These are phyloP conservation scores for Cochlearia excelsa DNA, from an alignment of 345 rosid species.

Conservation along the genomic window DNA sequence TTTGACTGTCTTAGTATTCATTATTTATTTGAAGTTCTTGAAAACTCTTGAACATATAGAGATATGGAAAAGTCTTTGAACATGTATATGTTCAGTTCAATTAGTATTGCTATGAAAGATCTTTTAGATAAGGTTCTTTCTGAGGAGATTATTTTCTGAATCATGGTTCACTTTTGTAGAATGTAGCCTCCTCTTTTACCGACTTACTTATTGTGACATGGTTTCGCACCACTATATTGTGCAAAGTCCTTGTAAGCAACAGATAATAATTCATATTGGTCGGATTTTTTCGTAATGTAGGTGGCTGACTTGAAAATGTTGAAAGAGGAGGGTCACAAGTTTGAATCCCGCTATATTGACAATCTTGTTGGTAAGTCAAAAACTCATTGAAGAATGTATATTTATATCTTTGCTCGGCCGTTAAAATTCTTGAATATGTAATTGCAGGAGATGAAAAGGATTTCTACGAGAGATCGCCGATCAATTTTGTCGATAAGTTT, in stretches of 20 bases:
- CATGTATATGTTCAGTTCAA: neutral
- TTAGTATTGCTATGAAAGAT: neutral
- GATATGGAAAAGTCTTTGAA: neutral
- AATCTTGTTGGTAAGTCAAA: constrained; percentile 80
- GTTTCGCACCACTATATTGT: neutral
- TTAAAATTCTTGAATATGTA: constrained; percentile 21
- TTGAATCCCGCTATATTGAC: constrained; percentile 82
- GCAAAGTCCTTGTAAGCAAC: constrained; percentile 6
- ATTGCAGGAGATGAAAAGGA: constrained; percentile 67
- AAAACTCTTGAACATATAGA: neutral
- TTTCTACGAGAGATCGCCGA: constrained; percentile 76
- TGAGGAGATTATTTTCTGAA: constrained; percentile 2
- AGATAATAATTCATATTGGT: neutral
- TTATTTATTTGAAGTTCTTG: constrained; percentile 6
- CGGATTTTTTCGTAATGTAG: constrained; percentile 41
- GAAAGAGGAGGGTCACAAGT: constrained; percentile 82
- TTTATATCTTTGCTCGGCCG: constrained; percentile 9
- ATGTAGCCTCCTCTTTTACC: neutral
- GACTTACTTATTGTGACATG: neutral
- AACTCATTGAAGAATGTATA: neutral
- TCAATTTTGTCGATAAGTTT: constrained; percentile 75
- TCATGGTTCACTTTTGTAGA: constrained; percentile 1
- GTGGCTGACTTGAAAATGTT: constrained; percentile 78
- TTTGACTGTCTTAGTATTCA: neutral
- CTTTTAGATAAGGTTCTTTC: neutral